A percentile compares a stretch with the other conserved stretches of the same genome.
These are phyloP conservation scores for Metarhizium sp. DNA, from an alignment of 2,329 filamentous ascomycete genomes.

Conservation along the genomic window DNA sequence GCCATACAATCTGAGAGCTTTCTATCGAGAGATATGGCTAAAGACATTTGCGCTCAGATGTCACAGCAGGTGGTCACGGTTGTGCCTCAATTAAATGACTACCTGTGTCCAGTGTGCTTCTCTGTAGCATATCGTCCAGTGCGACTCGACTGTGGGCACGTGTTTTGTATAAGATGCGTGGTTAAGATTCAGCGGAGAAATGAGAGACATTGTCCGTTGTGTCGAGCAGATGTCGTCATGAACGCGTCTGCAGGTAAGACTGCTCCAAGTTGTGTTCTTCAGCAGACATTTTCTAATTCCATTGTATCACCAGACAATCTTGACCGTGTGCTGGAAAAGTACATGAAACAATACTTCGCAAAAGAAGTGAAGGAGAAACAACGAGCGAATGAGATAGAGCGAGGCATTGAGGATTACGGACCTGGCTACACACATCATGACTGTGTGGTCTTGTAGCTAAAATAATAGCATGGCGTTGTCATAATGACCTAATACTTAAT, in stretches of 20 bases:
- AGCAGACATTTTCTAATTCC: neutral
- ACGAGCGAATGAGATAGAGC: constrained; percentile 62
- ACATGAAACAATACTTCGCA: constrained; percentile 68
- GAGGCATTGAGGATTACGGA: constrained; percentile 64
- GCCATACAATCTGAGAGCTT: constrained; percentile 50
- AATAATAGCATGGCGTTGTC: neutral
- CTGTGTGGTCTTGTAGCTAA: constrained; percentile 49
- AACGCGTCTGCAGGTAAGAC: constrained; percentile 54
- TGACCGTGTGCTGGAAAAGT: constrained; percentile 58
- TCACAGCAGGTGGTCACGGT: constrained; percentile 61
- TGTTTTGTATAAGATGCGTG: constrained; percentile 78
- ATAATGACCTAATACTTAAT: neutral
- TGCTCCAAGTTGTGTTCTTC: neutral
- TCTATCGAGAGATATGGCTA: constrained; percentile 59
- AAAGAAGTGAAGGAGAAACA: constrained; percentile 59
- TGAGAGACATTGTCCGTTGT: constrained; percentile 65
- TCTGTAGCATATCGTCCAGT: constrained; percentile 74
- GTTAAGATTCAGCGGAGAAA: constrained; percentile 67
- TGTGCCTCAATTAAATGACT: constrained; percentile 78
- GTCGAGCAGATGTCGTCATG: constrained; percentile 62
- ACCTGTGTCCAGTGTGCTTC: constrained; percentile 72
- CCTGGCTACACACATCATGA: constrained; percentile 50
- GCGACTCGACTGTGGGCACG: constrained; percentile 62
- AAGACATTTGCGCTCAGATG: constrained; percentile 66
- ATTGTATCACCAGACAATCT: constrained; percentile 47